phyloP scores from a whole-genome alignment of 441 rosid species.

The Codiaeum variegatum region DNA sequence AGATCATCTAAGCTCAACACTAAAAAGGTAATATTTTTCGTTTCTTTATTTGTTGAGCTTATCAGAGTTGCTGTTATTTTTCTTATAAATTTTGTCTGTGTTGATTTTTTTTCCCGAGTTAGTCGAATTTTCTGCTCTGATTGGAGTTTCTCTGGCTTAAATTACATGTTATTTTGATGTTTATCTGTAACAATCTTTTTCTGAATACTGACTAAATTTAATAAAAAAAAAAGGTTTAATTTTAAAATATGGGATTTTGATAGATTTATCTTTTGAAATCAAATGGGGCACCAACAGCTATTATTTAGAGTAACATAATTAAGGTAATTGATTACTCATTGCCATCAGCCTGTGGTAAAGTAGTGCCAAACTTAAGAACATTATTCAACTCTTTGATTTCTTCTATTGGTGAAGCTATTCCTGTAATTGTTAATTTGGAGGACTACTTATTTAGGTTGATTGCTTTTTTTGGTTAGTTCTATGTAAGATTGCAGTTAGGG shows the following conservation, averaged over 20 bases:
- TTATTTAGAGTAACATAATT: not conserved
- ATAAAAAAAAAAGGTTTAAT: constrained; percentile 8
- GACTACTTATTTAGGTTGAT: not conserved
- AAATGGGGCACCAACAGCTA: not conserved
- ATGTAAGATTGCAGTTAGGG: not conserved
- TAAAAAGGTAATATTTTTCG: constrained; percentile 46
- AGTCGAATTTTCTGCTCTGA: constrained; percentile 1
- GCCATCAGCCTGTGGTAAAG: not conserved
- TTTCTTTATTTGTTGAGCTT: not conserved
- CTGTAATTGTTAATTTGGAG: not conserved
- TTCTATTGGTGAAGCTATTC: not conserved
- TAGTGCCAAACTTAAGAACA: not conserved
- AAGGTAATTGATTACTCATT: not conserved
- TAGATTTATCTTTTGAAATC: not conserved
- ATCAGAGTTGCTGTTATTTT: constrained; percentile 15
- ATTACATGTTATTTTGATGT: not conserved
- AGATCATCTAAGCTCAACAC: constrained; percentile 43
- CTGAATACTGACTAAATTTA: constrained; percentile 13
- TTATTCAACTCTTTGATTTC: not conserved
- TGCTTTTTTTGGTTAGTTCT: constrained; percentile 3
- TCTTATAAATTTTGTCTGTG: not conserved
- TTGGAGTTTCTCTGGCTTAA: not conserved
- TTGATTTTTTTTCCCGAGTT: not conserved
- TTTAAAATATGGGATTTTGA: not conserved
- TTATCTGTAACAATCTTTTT: not conserved